Evolutionary conservation across 345 rosid species (phyloP), one percentile per base, ranked within the genome.

Genomic region (Moricandia arvensis): DNA sequence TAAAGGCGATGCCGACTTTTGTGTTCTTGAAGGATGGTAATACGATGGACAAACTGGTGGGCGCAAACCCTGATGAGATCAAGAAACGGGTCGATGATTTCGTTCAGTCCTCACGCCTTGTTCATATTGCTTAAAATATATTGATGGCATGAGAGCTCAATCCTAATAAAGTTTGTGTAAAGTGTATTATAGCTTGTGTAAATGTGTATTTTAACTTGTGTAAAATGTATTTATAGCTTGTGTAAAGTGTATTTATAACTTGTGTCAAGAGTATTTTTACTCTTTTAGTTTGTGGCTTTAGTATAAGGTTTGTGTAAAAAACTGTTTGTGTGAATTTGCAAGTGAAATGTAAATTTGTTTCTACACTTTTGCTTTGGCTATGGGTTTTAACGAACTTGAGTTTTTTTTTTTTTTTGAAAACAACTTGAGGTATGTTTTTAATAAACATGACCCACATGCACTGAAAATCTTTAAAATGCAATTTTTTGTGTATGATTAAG

Each of bases 1-100:
- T 89, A 16, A 92, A 88, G 80, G 97, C 99, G n/a, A 95, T 95
- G 99, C 96, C 99, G 0, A 90, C 99, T 10, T 92, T 92, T 81
- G n/a, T 87, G 79, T 77, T 90, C 83, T 81, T 89, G 88, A 92
- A 74, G 77, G 89, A 82, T 66, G 91, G 95, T 68, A 80, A 74
- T 68, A 59, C 35, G 4, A 86, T 79, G 8, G 96, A 91, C 85
- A 95, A 86, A 83, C 58, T 91, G 11, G 96, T 95, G 30, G 99
- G 99, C 9, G 97, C 96, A 2, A 90, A 95, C 68, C 97, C 93
- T 5, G 97, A 85, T 51, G 97, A 91, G 87, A 87, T 91, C 37
- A 90, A 85, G 96, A 90, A 82, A 84, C 82, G 91, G 88, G 79
- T 89, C 63, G 87, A 85, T 27, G 60, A 80, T 60, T 91, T 93